Percentiles rank a stretch among this genome's conserved stretches.
Conservation (phyloP, 1,139 yeast genomes). For the Chernovozyma aurita region DNA sequence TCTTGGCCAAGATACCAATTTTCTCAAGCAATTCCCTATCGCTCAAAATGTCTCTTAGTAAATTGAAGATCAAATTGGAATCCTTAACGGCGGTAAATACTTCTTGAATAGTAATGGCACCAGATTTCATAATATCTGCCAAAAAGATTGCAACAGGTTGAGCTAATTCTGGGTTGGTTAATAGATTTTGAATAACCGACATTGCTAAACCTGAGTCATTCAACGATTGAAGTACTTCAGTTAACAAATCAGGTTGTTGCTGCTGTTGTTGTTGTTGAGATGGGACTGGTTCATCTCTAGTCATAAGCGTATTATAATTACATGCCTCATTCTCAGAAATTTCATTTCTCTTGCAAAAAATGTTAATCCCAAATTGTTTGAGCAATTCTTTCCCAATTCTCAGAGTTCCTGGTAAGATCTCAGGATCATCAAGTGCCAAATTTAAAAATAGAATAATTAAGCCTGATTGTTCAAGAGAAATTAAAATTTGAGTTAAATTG, state of each 20-base stretch:
- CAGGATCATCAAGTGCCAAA: slow-evolving; percentile 23
- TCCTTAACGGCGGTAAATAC: slow-evolving; percentile 20
- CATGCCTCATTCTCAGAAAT: background rate
- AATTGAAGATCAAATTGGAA: slow-evolving; percentile 17
- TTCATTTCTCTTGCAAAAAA: slow-evolving; percentile 10
- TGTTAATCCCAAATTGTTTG: slow-evolving; percentile 17
- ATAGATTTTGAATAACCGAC: slow-evolving; percentile 22
- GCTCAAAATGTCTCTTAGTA: slow-evolving; percentile 17
- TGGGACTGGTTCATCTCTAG: background rate
- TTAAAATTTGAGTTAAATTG: slow-evolving; percentile 22
- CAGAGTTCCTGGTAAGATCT: slow-evolving; percentile 26
- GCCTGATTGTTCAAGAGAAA: slow-evolving; percentile 27
- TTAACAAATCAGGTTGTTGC: slow-evolving; percentile 20
- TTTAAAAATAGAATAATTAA: slow-evolving; percentile 22
- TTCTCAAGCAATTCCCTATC: slow-evolving; percentile 17
- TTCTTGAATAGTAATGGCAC: slow-evolving; percentile 19
- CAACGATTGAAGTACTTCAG: slow-evolving; percentile 22
- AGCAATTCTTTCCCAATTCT: slow-evolving; percentile 21
- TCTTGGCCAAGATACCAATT: slow-evolving; percentile 17
- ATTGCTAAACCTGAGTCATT: slow-evolving; percentile 29
- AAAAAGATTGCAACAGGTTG: slow-evolving; percentile 25
- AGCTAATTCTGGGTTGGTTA: slow-evolving; percentile 25
- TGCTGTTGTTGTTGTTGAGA: slow-evolving; percentile 4
- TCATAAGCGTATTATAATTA: background rate
- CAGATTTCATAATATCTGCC: slow-evolving; percentile 19